These are phyloP conservation scores for Thermochaetoides thermophila DNA, from an alignment of 495 filamentous ascomycete species.

Conservation along the genomic window DNA sequence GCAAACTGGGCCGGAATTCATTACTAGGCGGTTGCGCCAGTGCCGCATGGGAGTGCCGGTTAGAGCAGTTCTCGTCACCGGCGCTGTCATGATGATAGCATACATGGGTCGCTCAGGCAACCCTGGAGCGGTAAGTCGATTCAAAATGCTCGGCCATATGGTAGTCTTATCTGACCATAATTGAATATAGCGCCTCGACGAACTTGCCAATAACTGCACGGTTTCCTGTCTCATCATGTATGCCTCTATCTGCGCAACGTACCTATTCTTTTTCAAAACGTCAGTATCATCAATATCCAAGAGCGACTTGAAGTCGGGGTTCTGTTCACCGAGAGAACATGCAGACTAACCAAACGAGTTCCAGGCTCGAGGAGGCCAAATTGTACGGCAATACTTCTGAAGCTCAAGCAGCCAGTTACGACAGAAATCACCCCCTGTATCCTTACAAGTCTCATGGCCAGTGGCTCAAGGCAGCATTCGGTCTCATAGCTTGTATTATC, in stretches of 20 bases:
- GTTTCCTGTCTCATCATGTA: constrained; percentile 32
- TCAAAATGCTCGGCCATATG: background rate
- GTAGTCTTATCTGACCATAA: background rate
- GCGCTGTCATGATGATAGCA: constrained; percentile 27
- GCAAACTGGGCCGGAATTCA: constrained; percentile 25
- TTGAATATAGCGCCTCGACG: constrained; percentile 14
- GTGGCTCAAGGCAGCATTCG: constrained; percentile 30
- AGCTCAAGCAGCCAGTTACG: constrained; percentile 23
- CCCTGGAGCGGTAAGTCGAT: constrained; percentile 21
- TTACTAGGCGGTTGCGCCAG: constrained; percentile 17
- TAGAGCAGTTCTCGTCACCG: constrained; percentile 33
- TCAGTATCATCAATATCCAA: constrained; percentile 15
- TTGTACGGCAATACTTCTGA: constrained; percentile 20
- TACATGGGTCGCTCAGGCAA: constrained; percentile 30
- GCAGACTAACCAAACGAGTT: background rate
- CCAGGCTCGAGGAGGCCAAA: constrained; percentile 19
- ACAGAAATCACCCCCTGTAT: constrained; percentile 29
- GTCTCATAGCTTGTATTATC: constrained; percentile 25
- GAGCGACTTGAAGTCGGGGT: too few relatives aligned
- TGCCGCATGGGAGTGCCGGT: constrained; percentile 34
- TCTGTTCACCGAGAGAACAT: background rate
- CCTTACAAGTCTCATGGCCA: constrained; percentile 36
- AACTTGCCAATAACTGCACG: constrained; percentile 31
- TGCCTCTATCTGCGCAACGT: constrained; percentile 29
- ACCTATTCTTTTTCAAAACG: constrained; percentile 27